Base-by-base conservation (phyloP, 2,329 filamentous ascomycete species). In the Beauveria caledonica region DNA sequence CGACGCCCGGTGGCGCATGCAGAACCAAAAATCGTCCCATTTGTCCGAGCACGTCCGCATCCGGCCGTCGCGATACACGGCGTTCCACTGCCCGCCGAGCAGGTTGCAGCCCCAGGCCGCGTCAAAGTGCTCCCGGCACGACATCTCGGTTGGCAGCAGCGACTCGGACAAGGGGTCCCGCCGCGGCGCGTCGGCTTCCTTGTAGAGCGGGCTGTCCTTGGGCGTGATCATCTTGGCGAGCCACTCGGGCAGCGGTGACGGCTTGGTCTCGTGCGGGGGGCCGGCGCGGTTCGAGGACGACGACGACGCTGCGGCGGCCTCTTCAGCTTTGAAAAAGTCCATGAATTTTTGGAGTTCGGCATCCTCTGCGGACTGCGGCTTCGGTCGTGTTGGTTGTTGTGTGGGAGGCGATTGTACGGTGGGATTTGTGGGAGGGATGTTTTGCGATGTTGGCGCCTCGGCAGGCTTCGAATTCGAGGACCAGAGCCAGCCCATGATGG, bases 1-100 rank as follows among this genome's bases (percentile, higher is more conserved):
- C 68, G 85, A 85, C 2, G 81, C 80, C 68, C 88, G 86, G 42
- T 86, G 86, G 64, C 90, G 86, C 92, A 97, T 97, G 79, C 94
- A 99, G 77, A 97, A 93, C 89, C 92, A 96, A 75, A 96, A 97
- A 73, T 96, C 90, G 63, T 87, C 83, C 92, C 93, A 97, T 64
- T 92, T 86, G 66, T 95, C 88, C 63, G 80, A 84, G 79, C 94
- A 99, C 3, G 83, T 81, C 49, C 87, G 84, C 68, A 96, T 77
- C 46, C 80, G 77, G 63, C 94, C 94, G 70, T 91, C 87, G 44
- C 94, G 88, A 79, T 97, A 99, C 42, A 97, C 83, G 68, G 91
- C 86, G 68, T 89, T 92, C 80, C 92, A 96, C 73, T 97, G 92
- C 1, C 93, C 92, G 58, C 91, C 92, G 9, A 96, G 80, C 0